A percentile compares a stretch with the other conserved stretches of the same genome.
These are phyloP conservation scores for Cryptococcus floricola DNA, from an alignment of 1,284 basidiomycete genomes.

Conservation along the genomic window DNA sequence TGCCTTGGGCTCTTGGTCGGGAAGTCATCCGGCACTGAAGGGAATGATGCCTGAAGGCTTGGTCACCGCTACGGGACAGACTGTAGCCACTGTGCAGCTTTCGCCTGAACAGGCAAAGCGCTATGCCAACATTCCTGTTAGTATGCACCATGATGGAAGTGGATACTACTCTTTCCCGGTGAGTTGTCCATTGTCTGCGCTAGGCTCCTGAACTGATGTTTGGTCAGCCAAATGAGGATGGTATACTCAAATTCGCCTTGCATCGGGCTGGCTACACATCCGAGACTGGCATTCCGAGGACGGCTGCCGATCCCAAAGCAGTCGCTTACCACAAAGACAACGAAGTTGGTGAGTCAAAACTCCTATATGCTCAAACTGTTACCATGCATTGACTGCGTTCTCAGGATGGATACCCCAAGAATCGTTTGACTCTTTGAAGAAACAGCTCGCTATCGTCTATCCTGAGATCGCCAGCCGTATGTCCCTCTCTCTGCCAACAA, in stretches of 20 bases:
- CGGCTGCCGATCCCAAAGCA: constrained; percentile 31
- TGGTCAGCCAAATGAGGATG: constrained; percentile 62
- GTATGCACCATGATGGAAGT: constrained; percentile 60
- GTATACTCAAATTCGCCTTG: constrained; percentile 69
- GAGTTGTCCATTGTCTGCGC: constrained; percentile 22
- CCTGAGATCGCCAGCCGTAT: constrained; percentile 62
- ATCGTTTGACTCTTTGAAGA: constrained; percentile 55
- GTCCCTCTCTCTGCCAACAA: not conserved
- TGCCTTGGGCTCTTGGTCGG: constrained; percentile 26
- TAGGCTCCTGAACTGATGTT: not conserved
- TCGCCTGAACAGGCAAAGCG: constrained; percentile 59
- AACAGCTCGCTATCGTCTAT: constrained; percentile 58
- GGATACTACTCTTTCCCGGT: constrained; percentile 77
- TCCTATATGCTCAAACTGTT: not conserved
- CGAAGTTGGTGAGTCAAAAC: constrained; percentile 1
- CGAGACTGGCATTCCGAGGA: constrained; percentile 21
- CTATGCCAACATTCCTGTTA: constrained; percentile 63
- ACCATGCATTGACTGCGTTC: too few species aligned
- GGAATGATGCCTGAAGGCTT: constrained; percentile 16
- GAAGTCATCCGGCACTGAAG: constrained; percentile 15
- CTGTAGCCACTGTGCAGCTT: constrained; percentile 66
- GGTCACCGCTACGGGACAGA: constrained; percentile 54
- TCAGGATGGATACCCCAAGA: constrained; percentile 57
- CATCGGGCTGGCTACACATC: constrained; percentile 65
- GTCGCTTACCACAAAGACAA: constrained; percentile 13